phyloP scores from a whole-genome alignment of 331 rosid species.

The Malus hybrid region DNA sequence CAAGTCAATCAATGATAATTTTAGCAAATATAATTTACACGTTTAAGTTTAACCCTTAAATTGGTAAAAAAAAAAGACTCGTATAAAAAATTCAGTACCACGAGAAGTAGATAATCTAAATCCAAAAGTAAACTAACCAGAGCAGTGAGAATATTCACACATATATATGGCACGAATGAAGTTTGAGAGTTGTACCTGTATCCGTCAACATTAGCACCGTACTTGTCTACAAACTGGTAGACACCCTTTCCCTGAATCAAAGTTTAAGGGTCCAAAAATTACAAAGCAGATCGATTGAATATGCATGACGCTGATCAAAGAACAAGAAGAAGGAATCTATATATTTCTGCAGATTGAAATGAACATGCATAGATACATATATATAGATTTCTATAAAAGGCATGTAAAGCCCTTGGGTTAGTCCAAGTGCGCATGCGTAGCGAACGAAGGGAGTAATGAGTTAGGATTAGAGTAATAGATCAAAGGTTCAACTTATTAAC shows the following conservation, averaged over 20 bases:
- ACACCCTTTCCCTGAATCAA: conserved; percentile 94
- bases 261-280: conserved; percentile 7
- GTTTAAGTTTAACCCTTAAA: neutral
- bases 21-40: no score
- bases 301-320: neutral
- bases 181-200: conserved; percentile 59
- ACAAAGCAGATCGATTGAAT: neutral
- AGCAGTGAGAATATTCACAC: neutral
- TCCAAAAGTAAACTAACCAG: neutral
- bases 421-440: no score
- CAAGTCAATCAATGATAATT: no score
- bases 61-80: neutral
- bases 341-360: no score
- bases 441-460: no score
- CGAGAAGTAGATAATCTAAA: neutral
- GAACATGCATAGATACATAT: no score
- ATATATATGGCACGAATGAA: neutral
- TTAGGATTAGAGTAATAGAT: no score
- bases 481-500: no score
- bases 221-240: conserved; percentile 92
- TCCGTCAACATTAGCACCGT: conserved; percentile 97
- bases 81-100: neutral
- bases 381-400: no score
- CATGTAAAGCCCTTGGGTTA: no score
- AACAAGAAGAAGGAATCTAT: neutral